phyloP scores from a whole-genome alignment of 176 grass and related monocot genomes.

The Phoenix roebelenii region DNA sequence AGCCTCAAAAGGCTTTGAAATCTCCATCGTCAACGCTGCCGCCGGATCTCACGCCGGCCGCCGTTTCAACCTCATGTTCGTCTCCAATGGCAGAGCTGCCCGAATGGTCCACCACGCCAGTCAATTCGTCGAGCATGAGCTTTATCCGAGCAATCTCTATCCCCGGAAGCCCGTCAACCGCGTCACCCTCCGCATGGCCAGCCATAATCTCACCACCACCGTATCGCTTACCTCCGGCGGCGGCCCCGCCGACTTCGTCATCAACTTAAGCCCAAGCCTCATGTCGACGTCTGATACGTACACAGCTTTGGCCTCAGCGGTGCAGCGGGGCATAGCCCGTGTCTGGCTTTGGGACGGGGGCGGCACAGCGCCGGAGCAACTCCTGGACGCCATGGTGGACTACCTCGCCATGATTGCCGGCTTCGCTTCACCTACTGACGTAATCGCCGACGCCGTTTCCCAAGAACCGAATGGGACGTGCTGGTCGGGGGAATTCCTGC shows the following conservation, averaged over 20 bases:
- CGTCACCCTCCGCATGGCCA: constrained; percentile 17
- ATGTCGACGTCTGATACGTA: constrained; percentile 7
- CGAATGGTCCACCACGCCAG: constrained; percentile 36
- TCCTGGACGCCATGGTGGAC: constrained; percentile 14
- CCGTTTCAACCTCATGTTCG: constrained; percentile 58
- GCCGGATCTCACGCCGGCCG: background rate
- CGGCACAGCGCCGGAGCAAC: constrained; percentile 5
- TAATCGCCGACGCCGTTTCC: too few species aligned
- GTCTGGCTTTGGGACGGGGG: constrained; percentile 21
- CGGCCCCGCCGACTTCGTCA: constrained; percentile 11
- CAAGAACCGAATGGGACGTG: background rate
- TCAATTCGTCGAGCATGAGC: constrained; percentile 36
- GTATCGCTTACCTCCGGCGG: background rate
- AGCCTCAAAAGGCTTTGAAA: constrained; percentile 38
- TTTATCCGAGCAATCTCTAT: constrained; percentile 56
- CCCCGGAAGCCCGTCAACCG: constrained; percentile 25
- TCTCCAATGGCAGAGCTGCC: constrained; percentile 58
- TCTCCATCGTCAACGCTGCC: constrained; percentile 23
- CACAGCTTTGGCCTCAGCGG: constrained; percentile 4
- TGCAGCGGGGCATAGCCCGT: constrained; percentile 20
- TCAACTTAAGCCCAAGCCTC: constrained; percentile 5
- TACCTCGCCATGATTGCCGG: constrained; percentile 16
- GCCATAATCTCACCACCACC: background rate
- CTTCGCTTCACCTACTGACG: background rate
- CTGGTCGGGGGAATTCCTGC: constrained; percentile 16